phyloP scores from a whole-genome alignment of 768 basidiomycete genomes.

The Xerocomellus dryophilus region DNA sequence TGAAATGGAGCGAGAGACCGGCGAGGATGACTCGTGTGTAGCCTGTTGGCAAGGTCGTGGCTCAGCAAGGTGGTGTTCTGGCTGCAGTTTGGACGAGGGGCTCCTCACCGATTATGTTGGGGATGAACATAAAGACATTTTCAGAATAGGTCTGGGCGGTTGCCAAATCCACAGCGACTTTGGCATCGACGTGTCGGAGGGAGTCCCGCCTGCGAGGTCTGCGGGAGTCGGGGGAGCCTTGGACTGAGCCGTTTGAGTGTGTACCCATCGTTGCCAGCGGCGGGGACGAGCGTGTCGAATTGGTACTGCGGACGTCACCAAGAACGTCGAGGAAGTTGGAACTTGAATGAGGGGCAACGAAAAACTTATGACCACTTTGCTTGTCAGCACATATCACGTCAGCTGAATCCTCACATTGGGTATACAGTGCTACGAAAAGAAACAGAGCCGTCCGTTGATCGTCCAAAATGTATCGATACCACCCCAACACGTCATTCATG shows the following conservation, averaged over 20 bases:
- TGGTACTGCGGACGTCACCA: not conserved
- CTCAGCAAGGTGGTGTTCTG: not conserved
- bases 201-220: slow-evolving; percentile 47
- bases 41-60: slow-evolving; percentile 43
- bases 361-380: slow-evolving; percentile 9
- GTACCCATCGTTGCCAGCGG: slow-evolving; percentile 23
- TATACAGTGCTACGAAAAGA: not conserved
- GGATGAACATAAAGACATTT: slow-evolving; percentile 96
- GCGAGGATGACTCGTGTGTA: slow-evolving; percentile 91
- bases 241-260: slow-evolving; percentile 28
- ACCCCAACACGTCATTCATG: not conserved
- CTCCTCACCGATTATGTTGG: slow-evolving; percentile 87
- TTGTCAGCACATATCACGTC: slow-evolving; percentile 20
- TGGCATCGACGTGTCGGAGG: slow-evolving; percentile 75
- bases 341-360: slow-evolving; percentile 12
- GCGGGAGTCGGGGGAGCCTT: slow-evolving; percentile 26
- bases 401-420: slow-evolving; percentile 2
- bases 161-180: slow-evolving; percentile 82
- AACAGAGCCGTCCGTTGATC: not conserved
- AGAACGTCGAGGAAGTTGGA: not conserved
- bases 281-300: not conserved
- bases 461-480: not conserved
- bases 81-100: not conserved
- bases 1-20: slow-evolving; percentile 82
- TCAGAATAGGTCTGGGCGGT: slow-evolving; percentile 85